Conservation (phyloP, 2,329 filamentous ascomycete genomes). For the Aspergillus sp. region DNA sequence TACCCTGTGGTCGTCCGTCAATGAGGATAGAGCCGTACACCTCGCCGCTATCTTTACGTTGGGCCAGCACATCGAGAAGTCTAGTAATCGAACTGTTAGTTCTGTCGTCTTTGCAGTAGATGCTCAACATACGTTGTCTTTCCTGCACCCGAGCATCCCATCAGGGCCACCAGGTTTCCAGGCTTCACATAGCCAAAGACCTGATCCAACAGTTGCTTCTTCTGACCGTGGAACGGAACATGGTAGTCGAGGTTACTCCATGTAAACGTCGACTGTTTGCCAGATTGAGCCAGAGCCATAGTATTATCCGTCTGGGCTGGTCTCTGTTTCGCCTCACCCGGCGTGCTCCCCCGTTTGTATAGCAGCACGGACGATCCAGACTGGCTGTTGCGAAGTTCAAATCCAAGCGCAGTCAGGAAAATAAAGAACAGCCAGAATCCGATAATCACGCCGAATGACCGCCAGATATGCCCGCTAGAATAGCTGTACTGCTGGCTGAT, state of each 20-base stretch:
- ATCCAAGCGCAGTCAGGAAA: constrained; percentile 68
- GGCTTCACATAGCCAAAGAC: constrained; percentile 74
- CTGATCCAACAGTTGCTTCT: constrained; percentile 59
- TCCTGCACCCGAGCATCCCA: constrained; percentile 74
- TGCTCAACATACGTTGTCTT: constrained; percentile 55
- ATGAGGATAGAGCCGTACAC: constrained; percentile 64
- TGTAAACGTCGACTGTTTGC: constrained; percentile 69
- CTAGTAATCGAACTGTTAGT: constrained; percentile 18
- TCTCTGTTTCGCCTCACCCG: background rate
- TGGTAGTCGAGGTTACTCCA: constrained; percentile 80
- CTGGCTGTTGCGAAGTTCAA: constrained; percentile 56
- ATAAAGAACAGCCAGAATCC: constrained; percentile 75
- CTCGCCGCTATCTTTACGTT: constrained; percentile 64
- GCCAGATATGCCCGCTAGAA: constrained; percentile 58
- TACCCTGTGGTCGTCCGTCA: constrained; percentile 56
- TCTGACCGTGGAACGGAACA: constrained; percentile 47
- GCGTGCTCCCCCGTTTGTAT: constrained; percentile 31
- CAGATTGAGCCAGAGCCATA: constrained; percentile 48
- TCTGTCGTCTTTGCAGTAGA: too few species aligned
- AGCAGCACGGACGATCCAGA: constrained; percentile 32
- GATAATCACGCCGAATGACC: constrained; percentile 76
- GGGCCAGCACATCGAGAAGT: constrained; percentile 69
- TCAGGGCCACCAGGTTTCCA: constrained; percentile 70
- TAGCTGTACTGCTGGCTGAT: constrained; percentile 56
- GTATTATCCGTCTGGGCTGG: background rate